phyloP scores from a whole-genome alignment of 805 yeast species.

The Torulaspora delbrueckii region DNA sequence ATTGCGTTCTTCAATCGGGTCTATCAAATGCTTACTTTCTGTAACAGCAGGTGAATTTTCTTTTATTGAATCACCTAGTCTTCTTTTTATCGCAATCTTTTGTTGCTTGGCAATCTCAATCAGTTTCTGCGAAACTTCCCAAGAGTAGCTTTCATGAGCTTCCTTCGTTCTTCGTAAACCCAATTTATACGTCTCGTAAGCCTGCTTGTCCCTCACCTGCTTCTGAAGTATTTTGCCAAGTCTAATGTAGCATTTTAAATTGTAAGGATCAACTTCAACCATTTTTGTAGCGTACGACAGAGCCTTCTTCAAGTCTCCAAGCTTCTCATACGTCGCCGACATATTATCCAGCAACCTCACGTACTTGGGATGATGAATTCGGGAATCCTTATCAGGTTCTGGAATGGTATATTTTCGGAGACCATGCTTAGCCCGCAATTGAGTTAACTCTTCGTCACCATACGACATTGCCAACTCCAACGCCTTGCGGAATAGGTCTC shows the following conservation, averaged over 20 bases:
- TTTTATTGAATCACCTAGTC: not conserved
- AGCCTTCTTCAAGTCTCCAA: slow-evolving; percentile 24
- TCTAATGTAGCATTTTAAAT: slow-evolving; percentile 28
- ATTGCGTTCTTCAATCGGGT: slow-evolving; percentile 22
- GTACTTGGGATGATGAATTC: slow-evolving; percentile 28
- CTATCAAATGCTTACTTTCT: slow-evolving; percentile 16
- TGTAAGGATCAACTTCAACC: slow-evolving; percentile 26
- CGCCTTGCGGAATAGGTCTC: slow-evolving; percentile 28
- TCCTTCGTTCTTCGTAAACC: slow-evolving; percentile 18
- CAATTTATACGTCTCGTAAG: slow-evolving; percentile 19
- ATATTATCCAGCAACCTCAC: slow-evolving; percentile 27
- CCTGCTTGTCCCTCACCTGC: slow-evolving; percentile 18
- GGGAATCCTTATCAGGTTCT: slow-evolving; percentile 5
- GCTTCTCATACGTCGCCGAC: slow-evolving; percentile 29
- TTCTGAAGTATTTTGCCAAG: slow-evolving; percentile 27
- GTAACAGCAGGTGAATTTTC: not conserved
- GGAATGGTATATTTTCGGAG: slow-evolving; percentile 6
- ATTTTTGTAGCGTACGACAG: slow-evolving; percentile 20
- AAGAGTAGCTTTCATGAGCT: slow-evolving; percentile 11
- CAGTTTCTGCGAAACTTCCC: slow-evolving; percentile 15
- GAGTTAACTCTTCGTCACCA: slow-evolving; percentile 16
- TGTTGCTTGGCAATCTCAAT: slow-evolving; percentile 16
- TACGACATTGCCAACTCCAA: slow-evolving; percentile 25
- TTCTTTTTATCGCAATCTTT: slow-evolving; percentile 12
- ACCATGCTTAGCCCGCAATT: slow-evolving; percentile 13